Conservation (phyloP, 2,329 filamentous ascomycete species). For the Allantophomopsis lycopodina region DNA sequence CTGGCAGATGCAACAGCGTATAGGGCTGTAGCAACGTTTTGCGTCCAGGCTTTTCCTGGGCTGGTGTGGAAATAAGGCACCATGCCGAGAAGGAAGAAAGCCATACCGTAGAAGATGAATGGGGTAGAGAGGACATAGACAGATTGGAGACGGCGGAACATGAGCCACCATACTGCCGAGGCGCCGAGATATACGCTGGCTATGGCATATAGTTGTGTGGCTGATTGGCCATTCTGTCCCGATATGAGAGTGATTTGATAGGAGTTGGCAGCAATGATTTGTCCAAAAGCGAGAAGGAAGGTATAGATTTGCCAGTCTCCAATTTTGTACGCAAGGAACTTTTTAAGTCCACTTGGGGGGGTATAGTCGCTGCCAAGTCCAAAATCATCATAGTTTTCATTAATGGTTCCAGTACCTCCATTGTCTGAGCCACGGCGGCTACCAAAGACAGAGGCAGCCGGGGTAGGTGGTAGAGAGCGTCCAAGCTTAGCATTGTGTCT, state of each 20-base stretch:
- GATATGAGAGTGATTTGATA: constrained; percentile 57
- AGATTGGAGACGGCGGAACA: constrained; percentile 43
- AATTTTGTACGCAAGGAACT: constrained; percentile 38
- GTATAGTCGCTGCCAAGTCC: constrained; percentile 34
- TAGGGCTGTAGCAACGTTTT: constrained; percentile 44
- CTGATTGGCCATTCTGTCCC: constrained; percentile 44
- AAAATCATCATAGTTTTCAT: constrained; percentile 34
- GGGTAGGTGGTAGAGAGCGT: constrained; percentile 2
- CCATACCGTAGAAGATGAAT: constrained; percentile 47
- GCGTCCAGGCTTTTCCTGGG: constrained; percentile 33
- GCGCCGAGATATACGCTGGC: constrained; percentile 43
- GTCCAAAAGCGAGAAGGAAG: constrained; percentile 41
- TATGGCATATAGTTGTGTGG: constrained; percentile 43
- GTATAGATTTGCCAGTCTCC: constrained; percentile 53
- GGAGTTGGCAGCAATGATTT: constrained; percentile 51
- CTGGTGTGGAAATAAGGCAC: constrained; percentile 33
- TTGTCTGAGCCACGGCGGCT: background rate
- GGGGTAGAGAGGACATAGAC: constrained; percentile 43
- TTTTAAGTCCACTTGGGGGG: constrained; percentile 38
- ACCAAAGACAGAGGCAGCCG: background rate
- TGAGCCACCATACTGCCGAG: constrained; percentile 47
- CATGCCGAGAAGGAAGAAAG: constrained; percentile 48
- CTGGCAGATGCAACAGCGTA: constrained; percentile 50
- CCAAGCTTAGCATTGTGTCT: constrained; percentile 45
- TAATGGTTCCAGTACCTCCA: background rate